Conservation (phyloP, 164 flowering plant species). For the Stephania japonica region DNA sequence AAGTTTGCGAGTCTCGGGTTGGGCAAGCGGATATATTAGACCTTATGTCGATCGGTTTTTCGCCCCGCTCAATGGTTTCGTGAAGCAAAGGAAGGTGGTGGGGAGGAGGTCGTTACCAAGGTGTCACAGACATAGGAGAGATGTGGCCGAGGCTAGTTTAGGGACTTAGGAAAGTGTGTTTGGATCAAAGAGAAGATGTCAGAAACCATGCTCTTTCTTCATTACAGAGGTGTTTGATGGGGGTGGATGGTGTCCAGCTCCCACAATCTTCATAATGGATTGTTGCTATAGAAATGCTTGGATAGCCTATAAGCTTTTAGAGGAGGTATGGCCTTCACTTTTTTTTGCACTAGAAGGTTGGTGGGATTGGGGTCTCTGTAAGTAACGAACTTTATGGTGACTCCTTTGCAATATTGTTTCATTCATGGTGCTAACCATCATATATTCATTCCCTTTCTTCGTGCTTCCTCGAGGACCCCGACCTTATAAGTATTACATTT, state of each 20-base stretch:
- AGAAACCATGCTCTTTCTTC: conserved; percentile 30
- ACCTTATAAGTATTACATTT: too few relatives aligned
- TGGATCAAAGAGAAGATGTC: conserved; percentile 40
- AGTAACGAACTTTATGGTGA: too few relatives aligned
- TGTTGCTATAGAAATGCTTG: too few relatives aligned
- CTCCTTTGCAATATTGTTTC: too few relatives aligned
- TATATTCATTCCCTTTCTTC: too few relatives aligned
- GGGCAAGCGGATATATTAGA: conserved; percentile 30
- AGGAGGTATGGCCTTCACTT: too few relatives aligned
- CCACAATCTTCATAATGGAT: conserved; percentile 5
- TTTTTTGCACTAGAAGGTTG: too few relatives aligned
- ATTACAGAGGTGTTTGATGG: conserved; percentile 30
- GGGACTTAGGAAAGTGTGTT: conserved; percentile 32
- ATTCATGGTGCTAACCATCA: too few relatives aligned
- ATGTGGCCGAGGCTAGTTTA: conserved; percentile 36
- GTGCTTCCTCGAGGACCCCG: too few relatives aligned
- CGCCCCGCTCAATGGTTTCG: conserved; percentile 26
- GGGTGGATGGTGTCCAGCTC: conserved; percentile 26
- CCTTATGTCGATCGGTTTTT: conserved; percentile 32
- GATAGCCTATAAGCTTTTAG: too few relatives aligned
- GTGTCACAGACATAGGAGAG: conserved; percentile 30
- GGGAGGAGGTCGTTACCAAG: conserved; percentile 23
- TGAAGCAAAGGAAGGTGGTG: conserved; percentile 23
- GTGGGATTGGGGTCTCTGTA: too few relatives aligned
- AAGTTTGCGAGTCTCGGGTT: conserved; percentile 42